phyloP scores from a whole-genome alignment of 2,329 filamentous ascomycete genomes.

The Aspergillus flavus region DNA sequence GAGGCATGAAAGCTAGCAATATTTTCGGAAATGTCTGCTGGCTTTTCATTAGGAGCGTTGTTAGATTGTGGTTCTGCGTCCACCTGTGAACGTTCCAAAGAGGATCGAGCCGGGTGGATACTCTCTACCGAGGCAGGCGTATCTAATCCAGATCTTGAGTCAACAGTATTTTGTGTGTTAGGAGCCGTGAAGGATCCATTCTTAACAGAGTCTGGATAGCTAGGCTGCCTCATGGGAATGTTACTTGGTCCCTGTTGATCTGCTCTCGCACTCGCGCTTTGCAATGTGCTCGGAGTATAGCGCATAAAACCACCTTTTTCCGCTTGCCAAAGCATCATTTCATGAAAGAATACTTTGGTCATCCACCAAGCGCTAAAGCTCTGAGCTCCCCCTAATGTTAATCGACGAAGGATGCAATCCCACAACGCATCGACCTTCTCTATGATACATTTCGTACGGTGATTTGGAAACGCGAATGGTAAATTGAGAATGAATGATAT shows the following conservation, averaged over 20 bases:
- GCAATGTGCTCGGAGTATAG: slow-evolving; percentile 44
- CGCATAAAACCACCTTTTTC: slow-evolving; percentile 87
- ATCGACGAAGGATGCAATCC: slow-evolving; percentile 47
- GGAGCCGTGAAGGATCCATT: slow-evolving; percentile 22
- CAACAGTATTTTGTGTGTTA: slow-evolving; percentile 16
- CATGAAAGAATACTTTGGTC: slow-evolving; percentile 92
- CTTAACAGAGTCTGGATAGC: slow-evolving; percentile 15
- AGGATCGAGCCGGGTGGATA: slow-evolving; percentile 18
- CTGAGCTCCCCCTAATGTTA: slow-evolving; percentile 48
- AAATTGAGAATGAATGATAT: slow-evolving; percentile 48
- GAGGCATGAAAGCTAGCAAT: slow-evolving; percentile 33
- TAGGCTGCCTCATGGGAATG: slow-evolving; percentile 26
- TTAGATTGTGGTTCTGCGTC: slow-evolving; percentile 25
- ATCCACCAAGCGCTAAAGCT: slow-evolving; percentile 61
- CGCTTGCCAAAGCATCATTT: slow-evolving; percentile 88
- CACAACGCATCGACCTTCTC: slow-evolving; percentile 48
- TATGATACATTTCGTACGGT: slow-evolving; percentile 48
- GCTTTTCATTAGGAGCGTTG: slow-evolving; percentile 45
- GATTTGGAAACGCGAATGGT: slow-evolving; percentile 42
- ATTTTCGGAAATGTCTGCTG: slow-evolving; percentile 48
- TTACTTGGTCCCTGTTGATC: slow-evolving; percentile 26
- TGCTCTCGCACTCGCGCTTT: slow-evolving; percentile 26
- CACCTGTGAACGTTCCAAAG: slow-evolving; percentile 18
- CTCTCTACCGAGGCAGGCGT: slow-evolving; percentile 22
- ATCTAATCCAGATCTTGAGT: slow-evolving; percentile 24